Base-by-base conservation (phyloP, 2,329 filamentous ascomycete genomes). In the Gaeumannomyces sp. region DNA sequence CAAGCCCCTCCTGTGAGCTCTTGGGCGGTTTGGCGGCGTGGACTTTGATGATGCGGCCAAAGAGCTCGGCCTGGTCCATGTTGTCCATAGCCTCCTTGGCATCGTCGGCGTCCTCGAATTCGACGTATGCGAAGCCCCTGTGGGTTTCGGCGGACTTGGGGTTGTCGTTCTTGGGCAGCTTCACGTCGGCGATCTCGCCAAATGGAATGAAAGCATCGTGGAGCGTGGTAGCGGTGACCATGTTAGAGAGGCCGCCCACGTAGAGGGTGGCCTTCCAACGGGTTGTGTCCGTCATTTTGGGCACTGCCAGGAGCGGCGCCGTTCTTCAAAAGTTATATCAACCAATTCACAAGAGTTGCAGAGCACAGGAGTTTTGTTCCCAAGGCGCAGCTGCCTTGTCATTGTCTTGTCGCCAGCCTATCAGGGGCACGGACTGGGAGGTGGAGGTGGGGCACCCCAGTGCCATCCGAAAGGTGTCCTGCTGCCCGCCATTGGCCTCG, bases 51-150 rank as follows among this genome's bases (percentile, higher is more conserved):
- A 95, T 89, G 66, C 92, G 87, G 14, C 95, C 96, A 74, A 94
- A 98, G 60, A 99, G 85, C 78, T 98, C 94, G 67, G 93, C 90
- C 75, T 97, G 93, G 74, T 99, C 92, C 94, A 99, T 98, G 75
- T 99, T 99, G 82, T 98, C 93, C 75, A 99, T 97, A 62, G 95
- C 95, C 77, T 98, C 94, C 72, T 89, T 89, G 33, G 93, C 94
- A 77, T 99, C 95, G 65, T 89, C 86, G 16, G 87, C 83, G 65
- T 92, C 85, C 72, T 97, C 93, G 73, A 91, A 99, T 74, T 99
- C 95, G 62, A 99, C 91, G 75, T 99, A 98, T 66, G 93, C 95
- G 76, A 98, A 99, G 0, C 96, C 95, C 63, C 93, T 85, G 76
- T 99, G 95, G 35, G 87, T 80, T 57, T 96, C 91, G 61, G 84